Base-by-base conservation (phyloP, 441 rosid genomes). In the Pelargonium exstipulatum region DNA sequence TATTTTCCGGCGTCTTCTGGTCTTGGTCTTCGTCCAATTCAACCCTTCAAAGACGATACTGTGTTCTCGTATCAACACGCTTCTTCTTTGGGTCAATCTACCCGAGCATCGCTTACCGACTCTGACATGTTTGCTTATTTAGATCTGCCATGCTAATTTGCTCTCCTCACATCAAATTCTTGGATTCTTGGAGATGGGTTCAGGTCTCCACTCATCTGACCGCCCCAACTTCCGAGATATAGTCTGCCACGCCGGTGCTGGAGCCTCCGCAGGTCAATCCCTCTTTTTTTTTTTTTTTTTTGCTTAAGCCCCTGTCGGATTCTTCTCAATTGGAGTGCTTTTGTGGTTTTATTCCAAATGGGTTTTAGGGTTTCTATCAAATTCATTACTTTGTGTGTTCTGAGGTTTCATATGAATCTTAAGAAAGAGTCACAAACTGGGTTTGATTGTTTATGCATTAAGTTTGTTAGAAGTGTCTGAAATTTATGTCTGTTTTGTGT, bases 261-360 rank as follows among this genome's bases (percentile, higher is more conserved):
- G 95, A 69, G 98, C 96, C 58, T 78, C 94, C 32, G 96, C 96
- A 43, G 98, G 98, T 92, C 5, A 68, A 82, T 58, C 75, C 57
- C 57, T n/a, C 57, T 49, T 16, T n/a, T 16, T 2, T n/a, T 49
- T 49, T 49, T 16, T n/a, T 16, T 2, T n/a, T 49, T 49, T 49
- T 49, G 32, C 17, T 49, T n/a, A n/a, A 49, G 0, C 14, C 57
- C 57, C 17, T 49, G 5, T 12, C 14, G 57, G 17, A 0, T n/a
- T n/a, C 13, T n/a, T 49, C 57, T 49, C 5, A n/a, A n/a, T 49
- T 49, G 57, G 57, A 14, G 14, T 17, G n/a, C 57, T 14, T 17
- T 49, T 49, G 6, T n/a, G 1, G 57, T 13, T 49, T 6, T 49
- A 49, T 49, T n/a, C 13, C 17, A 49, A 16, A n/a, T 12, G 57